A percentile compares a stretch with the other conserved stretches of the same genome.
Conservation (phyloP, 2,329 filamentous ascomycete species). For the Aspergillus quadricinctus region DNA sequence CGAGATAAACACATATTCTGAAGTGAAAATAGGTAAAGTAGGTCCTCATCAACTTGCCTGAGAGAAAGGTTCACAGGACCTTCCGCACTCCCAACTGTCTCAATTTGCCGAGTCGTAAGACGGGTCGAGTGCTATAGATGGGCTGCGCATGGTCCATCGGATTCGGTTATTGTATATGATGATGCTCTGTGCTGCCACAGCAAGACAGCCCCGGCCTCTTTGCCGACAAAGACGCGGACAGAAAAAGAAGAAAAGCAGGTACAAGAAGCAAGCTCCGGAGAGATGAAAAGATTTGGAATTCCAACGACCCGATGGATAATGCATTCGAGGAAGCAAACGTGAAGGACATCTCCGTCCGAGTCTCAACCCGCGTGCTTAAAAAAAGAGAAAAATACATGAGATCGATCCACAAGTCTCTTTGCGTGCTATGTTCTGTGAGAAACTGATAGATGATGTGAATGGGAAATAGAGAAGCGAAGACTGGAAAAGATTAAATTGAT, state of each 20-base stretch:
- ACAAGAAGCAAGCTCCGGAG: constrained; percentile 2
- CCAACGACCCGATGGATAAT: neutral
- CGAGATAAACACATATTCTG: neutral
- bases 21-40: neutral
- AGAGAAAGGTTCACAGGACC: neutral
- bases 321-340: neutral
- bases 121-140: neutral
- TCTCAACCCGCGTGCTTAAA: neutral
- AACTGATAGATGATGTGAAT: neutral
- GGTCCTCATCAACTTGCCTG: neutral
- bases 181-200: neutral
- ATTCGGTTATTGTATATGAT: neutral
- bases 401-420: neutral
- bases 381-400: neutral
- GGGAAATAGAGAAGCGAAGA: constrained; percentile 2
- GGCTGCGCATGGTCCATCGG: neutral
- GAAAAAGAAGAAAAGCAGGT: constrained; percentile 7
- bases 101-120: no score
- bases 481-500: neutral
- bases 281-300: neutral
- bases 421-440: neutral
- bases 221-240: constrained; percentile 11
- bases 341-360: neutral
- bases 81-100: neutral
- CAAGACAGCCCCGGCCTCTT: constrained; percentile 12